A percentile compares a stretch with the other conserved stretches of the same genome.
Conservation (phyloP, 2,329 filamentous ascomycete species). For the Ceratocystis cubensis region DNA sequence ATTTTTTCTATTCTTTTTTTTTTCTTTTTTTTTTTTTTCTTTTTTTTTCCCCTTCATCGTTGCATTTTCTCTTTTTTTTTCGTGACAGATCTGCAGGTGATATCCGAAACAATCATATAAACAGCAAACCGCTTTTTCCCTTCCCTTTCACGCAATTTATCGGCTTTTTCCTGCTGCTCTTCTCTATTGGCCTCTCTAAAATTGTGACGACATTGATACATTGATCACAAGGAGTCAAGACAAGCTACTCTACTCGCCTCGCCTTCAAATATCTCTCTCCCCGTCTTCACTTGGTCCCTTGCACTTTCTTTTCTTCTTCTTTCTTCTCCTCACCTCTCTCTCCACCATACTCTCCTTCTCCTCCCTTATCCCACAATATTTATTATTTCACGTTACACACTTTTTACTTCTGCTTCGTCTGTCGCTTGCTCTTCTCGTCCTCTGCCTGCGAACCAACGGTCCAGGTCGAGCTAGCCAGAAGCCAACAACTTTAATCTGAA, state of each 20-base stretch:
- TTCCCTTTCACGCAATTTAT: neutral
- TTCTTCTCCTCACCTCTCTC: neutral
- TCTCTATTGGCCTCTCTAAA: neutral
- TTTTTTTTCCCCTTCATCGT: neutral
- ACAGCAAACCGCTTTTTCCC: neutral
- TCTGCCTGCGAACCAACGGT: neutral
- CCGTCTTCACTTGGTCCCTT: neutral
- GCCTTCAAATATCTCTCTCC: neutral
- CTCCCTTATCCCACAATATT: neutral
- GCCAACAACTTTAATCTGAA: neutral
- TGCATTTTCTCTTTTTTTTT: neutral
- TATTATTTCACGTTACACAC: neutral
- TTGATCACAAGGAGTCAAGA: neutral
- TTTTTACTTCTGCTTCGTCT: neutral
- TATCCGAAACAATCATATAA: neutral
- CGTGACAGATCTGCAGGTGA: conserved; percentile 1
- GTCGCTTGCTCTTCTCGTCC: neutral
- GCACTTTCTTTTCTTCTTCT: neutral
- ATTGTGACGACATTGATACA: too few species aligned
- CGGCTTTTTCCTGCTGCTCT: neutral
- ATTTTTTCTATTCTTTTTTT: neutral
- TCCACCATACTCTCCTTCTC: neutral
- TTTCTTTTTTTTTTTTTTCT: neutral
- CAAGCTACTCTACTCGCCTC: neutral
- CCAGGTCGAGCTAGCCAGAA: neutral